Evolutionary conservation across 2,329 filamentous ascomycete species (phyloP), one percentile per base, ranked within the genome.

Genomic region (Fusarium dlaminii): DNA sequence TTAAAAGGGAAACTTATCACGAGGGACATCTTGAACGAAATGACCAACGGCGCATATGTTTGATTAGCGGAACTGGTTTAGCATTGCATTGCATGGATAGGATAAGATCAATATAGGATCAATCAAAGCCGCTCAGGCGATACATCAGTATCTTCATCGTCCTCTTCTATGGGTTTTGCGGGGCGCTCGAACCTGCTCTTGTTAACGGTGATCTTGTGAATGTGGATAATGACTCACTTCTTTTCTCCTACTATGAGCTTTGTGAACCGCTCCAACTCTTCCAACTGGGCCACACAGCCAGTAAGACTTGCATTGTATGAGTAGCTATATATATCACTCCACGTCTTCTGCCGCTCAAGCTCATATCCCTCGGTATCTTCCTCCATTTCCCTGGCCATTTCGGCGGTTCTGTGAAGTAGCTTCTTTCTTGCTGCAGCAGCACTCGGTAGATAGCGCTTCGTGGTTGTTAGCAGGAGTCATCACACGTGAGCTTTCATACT

Each of bases 21-120:
- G 79, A 89, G 90, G 79, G 92, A 96, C 85, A 91, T 98, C 73
- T 86, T 95, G 76, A 94, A 96, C 82, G 93, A 95, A 73, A 85
- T 90, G 83, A 87, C 83, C 60, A 82, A 85, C 65, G 84, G 84
- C 75, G 83, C 80, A 78, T 85, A 82, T 79, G 61, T 83, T 75
- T 73, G 65, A 70, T 63, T 67, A 64, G 54, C 63, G 63, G 42
- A 37, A 58, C 51, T 64, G 62, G 55, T 66, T 66, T 42, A 58
- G 56, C 57, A 72, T 70, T 48, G 54, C 57, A 72, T 72, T 37
- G 54, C 51, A 70, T 66, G 61, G 43, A 66, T 65, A 72, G 58
- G 64, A 60, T 58, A 61, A 18, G 56, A 20, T 39, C 51, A 69
- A 64, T 27, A 61, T 46, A 58, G 66, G 54, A 59, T 68, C 51